Evolutionary conservation across 108 stramenopile genomes (phyloP), one percentile per base, ranked within the genome.

Genomic region (Aurantiochytrium sp.): DNA sequence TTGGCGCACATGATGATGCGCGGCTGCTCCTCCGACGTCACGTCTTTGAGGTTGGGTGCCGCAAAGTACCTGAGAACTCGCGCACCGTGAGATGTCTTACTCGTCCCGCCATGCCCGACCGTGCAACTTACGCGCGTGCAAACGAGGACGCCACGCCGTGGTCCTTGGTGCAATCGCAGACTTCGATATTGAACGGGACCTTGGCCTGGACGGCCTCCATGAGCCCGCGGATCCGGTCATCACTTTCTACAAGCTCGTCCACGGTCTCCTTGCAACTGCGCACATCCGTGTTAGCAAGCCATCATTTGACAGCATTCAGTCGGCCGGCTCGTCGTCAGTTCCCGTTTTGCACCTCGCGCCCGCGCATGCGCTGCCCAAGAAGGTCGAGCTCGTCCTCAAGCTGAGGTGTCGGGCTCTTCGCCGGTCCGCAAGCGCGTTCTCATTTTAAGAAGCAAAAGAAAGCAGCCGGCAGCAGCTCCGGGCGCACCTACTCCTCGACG

Each of bases 41-140:
- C 6, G 45, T 81, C 73, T 42, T 81, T 48, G 8, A 81, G 17
- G 45, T 81, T 81, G 6, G 73, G 73, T 8, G 73, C 73, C 12
- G 73, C 39, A 81, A 81, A 81, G 73, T 81, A 81, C 10, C 59
- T 65, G 59, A 34, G 59, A 30, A 54, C 21, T 12, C 17, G 53
- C 17, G 17, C 53, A 54, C 53, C 53, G 21, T 54, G 12, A 19
- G 17, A 54, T 54, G 53, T 54, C 53, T 19, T 12, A 12, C 12
- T 54, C 21, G 21, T 54, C 12, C 21, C 21, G 53, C 53, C 12
- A 12, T 54, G 12, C 12, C 53, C 21, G 53, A 54, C 17, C 12
- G 53, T 54, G 21, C 12, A 65, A 65, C 59, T 65, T 65, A 65
- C 73, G 73, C 73, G 10, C 73, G 73, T 6, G 73, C 73, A 48